Base-by-base conservation (phyloP, 169 alveolate species). In the Plasmodium malariae region DNA sequence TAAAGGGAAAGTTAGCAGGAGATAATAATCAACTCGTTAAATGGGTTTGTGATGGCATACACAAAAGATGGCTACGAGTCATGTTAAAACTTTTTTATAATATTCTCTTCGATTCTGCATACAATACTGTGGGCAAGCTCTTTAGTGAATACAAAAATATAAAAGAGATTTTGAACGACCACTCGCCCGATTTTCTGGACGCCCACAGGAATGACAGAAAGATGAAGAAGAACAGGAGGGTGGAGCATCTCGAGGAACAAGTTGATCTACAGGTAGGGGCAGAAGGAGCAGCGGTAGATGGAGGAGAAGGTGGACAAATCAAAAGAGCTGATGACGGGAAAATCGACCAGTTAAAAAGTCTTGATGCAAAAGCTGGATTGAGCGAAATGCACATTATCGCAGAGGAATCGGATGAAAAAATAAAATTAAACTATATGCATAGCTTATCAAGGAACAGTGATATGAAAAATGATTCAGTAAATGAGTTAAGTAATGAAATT, bases 11-110 rank as follows among this genome's bases (percentile, higher is more conserved):
- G 7, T 11, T 0, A 0, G 76, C 28, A 68, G 6, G 5, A 40
- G 51, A 14, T 7, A 48, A 63, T 0, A 54, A 54, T 1, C 51
- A 26, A 28, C 7, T 1, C 21, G 19, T 80, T 12, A 17, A 32
- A 3, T 80, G 90, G 90, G 17, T 11, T 1, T 14, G 60, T n/a
- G 12, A n/a, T 5, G 65, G 67, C n/a, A 43, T 80, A n/a, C 83
- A 63, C 14, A 80, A 14, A 49, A 48, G 67, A 28, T 80, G 90
- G 90, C 30, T 80, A 26, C 63, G 67, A 54, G 40, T 67, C 2
- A 80, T 80, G 71, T 45, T 80, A 5, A 80, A 80, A 55, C 12
- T 80, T 7, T 80, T 80, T 80, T 80, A 80, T 28, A 80, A 80
- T n/a, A 69, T 80, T 3, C 57, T 80, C 6, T 80, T 28, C 57